A percentile compares a stretch with the other conserved stretches of the same genome.
phyloP scores from a whole-genome alignment of 805 yeast species.

The Starmerella scarabaei region DNA sequence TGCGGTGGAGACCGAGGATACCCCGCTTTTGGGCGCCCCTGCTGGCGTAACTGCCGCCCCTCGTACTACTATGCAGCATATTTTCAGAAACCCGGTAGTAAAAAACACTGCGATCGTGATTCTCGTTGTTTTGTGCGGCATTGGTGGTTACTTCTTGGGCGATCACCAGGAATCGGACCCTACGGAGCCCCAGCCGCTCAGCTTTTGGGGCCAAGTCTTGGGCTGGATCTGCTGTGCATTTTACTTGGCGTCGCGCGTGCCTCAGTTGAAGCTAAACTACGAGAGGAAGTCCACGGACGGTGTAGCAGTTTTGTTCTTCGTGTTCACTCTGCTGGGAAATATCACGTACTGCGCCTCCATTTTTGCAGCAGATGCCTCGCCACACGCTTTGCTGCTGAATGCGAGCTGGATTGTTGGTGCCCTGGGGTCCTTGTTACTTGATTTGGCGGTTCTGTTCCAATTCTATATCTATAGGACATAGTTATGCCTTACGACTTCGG shows the following conservation, averaged over 20 bases:
- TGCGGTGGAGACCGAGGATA: constrained; percentile 7
- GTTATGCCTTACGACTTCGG: too few relatives aligned
- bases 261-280: constrained; percentile 78
- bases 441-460: constrained; percentile 71
- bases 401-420: constrained; percentile 90
- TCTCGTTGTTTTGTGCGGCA: constrained; percentile 61
- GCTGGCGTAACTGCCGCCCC: not conserved
- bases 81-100: constrained; percentile 6
- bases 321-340: constrained; percentile 92
- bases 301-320: constrained; percentile 79
- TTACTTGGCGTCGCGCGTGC: constrained; percentile 72
- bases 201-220: constrained; percentile 70
- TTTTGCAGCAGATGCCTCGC: constrained; percentile 50
- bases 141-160: constrained; percentile 76
- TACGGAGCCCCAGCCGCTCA: constrained; percentile 39
- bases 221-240: constrained; percentile 49
- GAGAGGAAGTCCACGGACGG: constrained; percentile 90
- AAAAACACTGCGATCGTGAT: constrained; percentile 40
- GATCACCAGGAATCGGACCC: constrained; percentile 35
- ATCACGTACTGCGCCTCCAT: constrained; percentile 81
- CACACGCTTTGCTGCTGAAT: constrained; percentile 61
- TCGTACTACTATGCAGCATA: not conserved
- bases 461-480: constrained; percentile 51
- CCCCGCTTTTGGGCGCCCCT: constrained; percentile 6
- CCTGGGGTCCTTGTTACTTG: constrained; percentile 72